Percentiles rank a stretch among this genome's conserved stretches.
Conservation (phyloP, 2,329 filamentous ascomycete genomes). For the Fonsecaea pedrosoi region DNA sequence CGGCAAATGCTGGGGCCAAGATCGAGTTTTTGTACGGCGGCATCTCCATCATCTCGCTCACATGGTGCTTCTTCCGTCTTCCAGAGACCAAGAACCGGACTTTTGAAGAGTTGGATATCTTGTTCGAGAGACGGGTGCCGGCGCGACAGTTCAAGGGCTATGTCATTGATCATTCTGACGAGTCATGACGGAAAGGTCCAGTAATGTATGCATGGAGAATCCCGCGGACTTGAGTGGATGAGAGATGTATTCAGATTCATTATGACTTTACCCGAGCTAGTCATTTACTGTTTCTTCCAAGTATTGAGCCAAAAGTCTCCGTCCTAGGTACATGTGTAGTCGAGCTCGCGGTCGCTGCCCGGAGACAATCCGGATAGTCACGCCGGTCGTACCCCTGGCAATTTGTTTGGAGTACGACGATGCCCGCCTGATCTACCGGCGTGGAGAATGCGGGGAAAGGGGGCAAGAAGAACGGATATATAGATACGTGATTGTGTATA, state of each 20-base stretch:
- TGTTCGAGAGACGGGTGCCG: constrained; percentile 32
- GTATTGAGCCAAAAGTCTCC: too few relatives aligned
- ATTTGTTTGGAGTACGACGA: not conserved
- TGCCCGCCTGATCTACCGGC: not conserved
- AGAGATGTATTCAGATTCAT: too few relatives aligned
- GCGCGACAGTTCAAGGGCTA: constrained; percentile 26
- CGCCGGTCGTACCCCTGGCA: not conserved
- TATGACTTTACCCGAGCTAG: not conserved
- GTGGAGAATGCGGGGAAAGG: not conserved
- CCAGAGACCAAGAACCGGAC: constrained; percentile 46
- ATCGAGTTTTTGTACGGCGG: constrained; percentile 51
- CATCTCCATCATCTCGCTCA: constrained; percentile 37
- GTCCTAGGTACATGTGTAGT: too few relatives aligned
- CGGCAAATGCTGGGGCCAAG: constrained; percentile 49
- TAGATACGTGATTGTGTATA: not conserved
- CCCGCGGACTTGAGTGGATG: not conserved
- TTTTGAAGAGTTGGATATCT: constrained; percentile 40
- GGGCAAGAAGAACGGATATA: not conserved
- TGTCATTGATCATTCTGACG: not conserved
- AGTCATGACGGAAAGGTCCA: not conserved
- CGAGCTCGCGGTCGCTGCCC: too few relatives aligned
- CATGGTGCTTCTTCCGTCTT: constrained; percentile 44
- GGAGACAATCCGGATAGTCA: too few relatives aligned
- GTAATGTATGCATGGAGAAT: not conserved
- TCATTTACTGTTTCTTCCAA: not conserved